These are phyloP conservation scores for Vicia sativa DNA, from an alignment of 306 rosid species.

Conservation along the genomic window DNA sequence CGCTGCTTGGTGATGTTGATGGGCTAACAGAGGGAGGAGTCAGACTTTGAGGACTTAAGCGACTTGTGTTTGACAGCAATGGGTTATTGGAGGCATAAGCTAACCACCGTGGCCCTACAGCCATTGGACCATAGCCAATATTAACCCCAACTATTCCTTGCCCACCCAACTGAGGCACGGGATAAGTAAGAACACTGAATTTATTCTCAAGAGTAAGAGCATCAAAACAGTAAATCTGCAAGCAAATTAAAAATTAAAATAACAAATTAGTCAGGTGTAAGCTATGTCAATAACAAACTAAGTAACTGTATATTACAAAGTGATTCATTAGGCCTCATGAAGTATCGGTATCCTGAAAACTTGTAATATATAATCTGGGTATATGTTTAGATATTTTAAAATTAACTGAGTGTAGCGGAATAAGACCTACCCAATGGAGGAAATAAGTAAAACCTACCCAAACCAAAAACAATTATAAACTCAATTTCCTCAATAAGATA, in stretches of 20 bases:
- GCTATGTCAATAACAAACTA: constrained; percentile 35
- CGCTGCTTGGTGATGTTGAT: constrained; percentile 88
- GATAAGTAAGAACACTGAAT: constrained; percentile 93
- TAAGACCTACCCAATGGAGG: not conserved
- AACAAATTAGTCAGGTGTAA: constrained; percentile 37
- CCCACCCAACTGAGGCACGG: constrained; percentile 90
- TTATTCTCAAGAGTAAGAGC: constrained; percentile 92
- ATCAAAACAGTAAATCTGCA: constrained; percentile 96
- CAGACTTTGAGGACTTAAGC: constrained; percentile 86
- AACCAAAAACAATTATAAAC: constrained; percentile 26
- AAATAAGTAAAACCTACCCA: constrained; percentile 33
- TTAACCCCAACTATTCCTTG: constrained; percentile 86
- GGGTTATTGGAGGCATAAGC: constrained; percentile 92
- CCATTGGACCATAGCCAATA: constrained; percentile 97
- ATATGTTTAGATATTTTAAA: constrained; percentile 5
- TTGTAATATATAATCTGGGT: constrained; percentile 34
- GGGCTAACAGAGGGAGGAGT: constrained; percentile 94
- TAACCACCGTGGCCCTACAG: constrained; percentile 93
- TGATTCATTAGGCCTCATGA: constrained; percentile 26
- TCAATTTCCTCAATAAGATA: constrained; percentile 29
- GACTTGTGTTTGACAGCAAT: constrained; percentile 64
- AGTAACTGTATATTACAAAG: constrained; percentile 17
- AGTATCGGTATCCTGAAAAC: constrained; percentile 28
- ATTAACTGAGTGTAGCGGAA: not conserved
- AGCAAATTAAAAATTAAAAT: constrained; percentile 35